Conservation (phyloP, 2,329 filamentous ascomycete species). For the Pseudogymnoascus sp. region DNA sequence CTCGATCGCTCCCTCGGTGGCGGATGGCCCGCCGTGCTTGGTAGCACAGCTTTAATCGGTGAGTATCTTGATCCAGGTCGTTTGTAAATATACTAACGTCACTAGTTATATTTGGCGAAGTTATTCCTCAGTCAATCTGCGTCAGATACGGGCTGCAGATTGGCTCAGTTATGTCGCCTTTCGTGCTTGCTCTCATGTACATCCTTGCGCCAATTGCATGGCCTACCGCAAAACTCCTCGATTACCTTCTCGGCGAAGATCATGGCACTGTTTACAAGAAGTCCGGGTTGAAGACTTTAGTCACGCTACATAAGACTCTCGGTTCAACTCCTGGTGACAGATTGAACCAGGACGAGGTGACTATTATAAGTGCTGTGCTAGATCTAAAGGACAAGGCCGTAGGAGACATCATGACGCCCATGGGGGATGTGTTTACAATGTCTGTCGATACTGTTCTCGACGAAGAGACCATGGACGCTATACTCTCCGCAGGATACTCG, state of each 20-base stretch:
- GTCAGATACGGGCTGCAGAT: slow-evolving; percentile 90
- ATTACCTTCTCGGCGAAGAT: slow-evolving; percentile 82
- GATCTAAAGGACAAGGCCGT: slow-evolving; percentile 96
- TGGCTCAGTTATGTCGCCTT: slow-evolving; percentile 77
- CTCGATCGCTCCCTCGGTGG: slow-evolving; percentile 85
- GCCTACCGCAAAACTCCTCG: slow-evolving; percentile 88
- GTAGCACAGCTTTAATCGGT: slow-evolving; percentile 88
- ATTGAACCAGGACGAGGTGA: slow-evolving; percentile 94
- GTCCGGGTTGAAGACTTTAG: slow-evolving; percentile 85
- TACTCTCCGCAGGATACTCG: slow-evolving; percentile 88
- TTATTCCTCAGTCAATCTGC: slow-evolving; percentile 88
- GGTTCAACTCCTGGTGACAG: slow-evolving; percentile 76
- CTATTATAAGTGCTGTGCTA: slow-evolving; percentile 93
- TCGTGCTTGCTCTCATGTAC: slow-evolving; percentile 83
- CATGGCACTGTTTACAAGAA: slow-evolving; percentile 96
- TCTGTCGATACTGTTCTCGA: slow-evolving; percentile 90
- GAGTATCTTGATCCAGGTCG: slow-evolving; percentile 27
- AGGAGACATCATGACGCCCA: slow-evolving; percentile 94
- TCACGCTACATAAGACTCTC: slow-evolving; percentile 75
- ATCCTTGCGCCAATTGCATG: slow-evolving; percentile 78
- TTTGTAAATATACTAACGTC: slow-evolving; percentile 16
- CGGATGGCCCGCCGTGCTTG: slow-evolving; percentile 82
- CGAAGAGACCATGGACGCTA: slow-evolving; percentile 87
- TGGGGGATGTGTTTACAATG: slow-evolving; percentile 95
- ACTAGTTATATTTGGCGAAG: slow-evolving; percentile 89